Conservation (phyloP, 108 stramenopile genomes). For the Cyclotella atomus region DNA sequence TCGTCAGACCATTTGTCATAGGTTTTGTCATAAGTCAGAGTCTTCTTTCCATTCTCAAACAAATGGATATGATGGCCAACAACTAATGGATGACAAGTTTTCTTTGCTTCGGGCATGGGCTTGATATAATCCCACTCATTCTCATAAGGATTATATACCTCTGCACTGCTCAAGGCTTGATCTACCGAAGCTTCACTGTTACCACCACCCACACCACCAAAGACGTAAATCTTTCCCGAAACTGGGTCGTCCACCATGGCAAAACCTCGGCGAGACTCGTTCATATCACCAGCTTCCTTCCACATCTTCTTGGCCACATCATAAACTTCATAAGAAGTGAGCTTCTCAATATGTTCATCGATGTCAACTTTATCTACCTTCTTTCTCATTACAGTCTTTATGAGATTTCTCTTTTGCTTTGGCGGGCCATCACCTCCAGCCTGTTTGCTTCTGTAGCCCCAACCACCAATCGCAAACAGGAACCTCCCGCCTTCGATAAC, state of each 20-base stretch:
- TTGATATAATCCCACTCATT: slow-evolving; percentile 17
- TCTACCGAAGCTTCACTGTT: too few relatives aligned
- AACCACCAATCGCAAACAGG: slow-evolving; percentile 28
- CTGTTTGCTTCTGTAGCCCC: slow-evolving; percentile 9
- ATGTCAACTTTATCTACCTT: neutral
- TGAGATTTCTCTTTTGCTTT: slow-evolving; percentile 9
- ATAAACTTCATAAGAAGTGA: slow-evolving; percentile 27
- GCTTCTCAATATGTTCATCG: slow-evolving; percentile 10
- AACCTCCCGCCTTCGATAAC: slow-evolving; percentile 22
- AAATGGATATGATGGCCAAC: slow-evolving; percentile 16
- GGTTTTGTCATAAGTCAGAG: slow-evolving; percentile 13
- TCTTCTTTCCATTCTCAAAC: slow-evolving; percentile 25
- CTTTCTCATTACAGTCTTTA: neutral
- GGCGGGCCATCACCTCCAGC: neutral
- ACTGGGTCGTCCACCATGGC: slow-evolving; percentile 15
- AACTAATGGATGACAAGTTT: neutral
- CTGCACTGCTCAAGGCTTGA: slow-evolving; percentile 2
- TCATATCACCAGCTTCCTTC: slow-evolving; percentile 27
- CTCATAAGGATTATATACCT: slow-evolving; percentile 25
- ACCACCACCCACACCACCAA: slow-evolving; percentile 13
- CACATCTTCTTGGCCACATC: slow-evolving; percentile 24
- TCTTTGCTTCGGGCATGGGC: slow-evolving; percentile 20
- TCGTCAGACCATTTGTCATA: slow-evolving; percentile 9
- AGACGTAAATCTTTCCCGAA: slow-evolving; percentile 22
- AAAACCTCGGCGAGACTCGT: slow-evolving; percentile 22